Percentiles rank a stretch among this genome's conserved stretches.
phyloP scores from a whole-genome alignment of 495 filamentous ascomycete genomes.

The Hypoxylon intermedium region DNA sequence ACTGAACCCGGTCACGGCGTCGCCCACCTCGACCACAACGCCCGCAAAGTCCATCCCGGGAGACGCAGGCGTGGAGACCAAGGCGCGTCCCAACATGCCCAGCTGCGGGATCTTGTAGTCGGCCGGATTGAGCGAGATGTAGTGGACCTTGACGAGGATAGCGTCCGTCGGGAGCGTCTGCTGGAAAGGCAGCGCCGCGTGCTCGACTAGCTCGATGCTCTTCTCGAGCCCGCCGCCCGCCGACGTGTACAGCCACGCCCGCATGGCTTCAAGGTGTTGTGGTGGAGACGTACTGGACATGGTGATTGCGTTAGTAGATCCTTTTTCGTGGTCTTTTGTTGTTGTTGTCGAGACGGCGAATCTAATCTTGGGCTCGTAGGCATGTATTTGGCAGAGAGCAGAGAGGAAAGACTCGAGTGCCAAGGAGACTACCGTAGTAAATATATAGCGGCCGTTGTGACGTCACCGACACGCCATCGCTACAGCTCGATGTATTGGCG shows the following conservation, averaged over 20 bases:
- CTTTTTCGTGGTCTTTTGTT: no score
- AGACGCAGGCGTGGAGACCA: slow-evolving; percentile 56
- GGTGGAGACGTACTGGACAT: neutral
- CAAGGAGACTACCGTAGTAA: no score
- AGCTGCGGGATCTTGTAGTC: slow-evolving; percentile 74
- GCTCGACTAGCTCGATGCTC: slow-evolving; percentile 59
- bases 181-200: slow-evolving; percentile 49
- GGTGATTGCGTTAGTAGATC: no score
- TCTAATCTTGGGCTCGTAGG: no score
- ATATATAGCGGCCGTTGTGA: neutral
- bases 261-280: slow-evolving; percentile 57
- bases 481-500: no score
- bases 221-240: slow-evolving; percentile 61
- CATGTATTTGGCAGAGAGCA: no score
- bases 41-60: slow-evolving; percentile 72
- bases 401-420: no score
- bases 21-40: slow-evolving; percentile 56
- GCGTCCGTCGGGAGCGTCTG: slow-evolving; percentile 48
- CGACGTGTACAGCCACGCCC: slow-evolving; percentile 66
- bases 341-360: no score
- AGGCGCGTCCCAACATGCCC: slow-evolving; percentile 47
- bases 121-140: slow-evolving; percentile 68
- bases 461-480: neutral
- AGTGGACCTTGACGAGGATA: slow-evolving; percentile 64
- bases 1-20: slow-evolving; percentile 46